These are phyloP conservation scores for Udeniomyces megalosporus DNA, from an alignment of 768 basidiomycete species.

Conservation along the genomic window DNA sequence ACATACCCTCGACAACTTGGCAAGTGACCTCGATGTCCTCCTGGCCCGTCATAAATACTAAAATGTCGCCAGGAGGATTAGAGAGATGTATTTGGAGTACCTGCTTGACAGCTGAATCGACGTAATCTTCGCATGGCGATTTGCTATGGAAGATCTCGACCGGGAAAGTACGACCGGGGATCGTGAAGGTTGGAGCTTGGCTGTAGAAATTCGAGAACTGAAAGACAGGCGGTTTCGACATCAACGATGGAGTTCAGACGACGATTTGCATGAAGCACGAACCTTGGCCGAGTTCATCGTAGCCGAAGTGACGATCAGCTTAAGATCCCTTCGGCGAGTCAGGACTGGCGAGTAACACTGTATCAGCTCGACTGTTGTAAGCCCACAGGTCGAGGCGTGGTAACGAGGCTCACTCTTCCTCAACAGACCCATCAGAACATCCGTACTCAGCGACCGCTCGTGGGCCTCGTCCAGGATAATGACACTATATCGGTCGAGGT, in stretches of 20 bases:
- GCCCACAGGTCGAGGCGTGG: not conserved
- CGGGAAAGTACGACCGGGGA: constrained; percentile 87
- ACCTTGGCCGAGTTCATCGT: constrained; percentile 99
- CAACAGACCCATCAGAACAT: constrained; percentile 91
- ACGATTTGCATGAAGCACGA: constrained; percentile 7
- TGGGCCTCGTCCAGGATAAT: constrained; percentile 99
- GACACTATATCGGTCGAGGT: constrained; percentile 86
- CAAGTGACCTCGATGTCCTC: constrained; percentile 98
- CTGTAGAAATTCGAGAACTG: constrained; percentile 94
- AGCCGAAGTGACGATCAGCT: constrained; percentile 92
- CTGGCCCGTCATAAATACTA: constrained; percentile 99
- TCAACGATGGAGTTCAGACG: not conserved
- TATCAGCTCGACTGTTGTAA: not conserved
- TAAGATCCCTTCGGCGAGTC: constrained; percentile 77
- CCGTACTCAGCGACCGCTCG: constrained; percentile 90
- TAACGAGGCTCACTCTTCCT: constrained; percentile 54
- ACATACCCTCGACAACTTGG: constrained; percentile 70
- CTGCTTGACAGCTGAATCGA: constrained; percentile 95
- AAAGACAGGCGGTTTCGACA: not conserved
- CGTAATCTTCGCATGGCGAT: constrained; percentile 97
- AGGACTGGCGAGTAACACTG: constrained; percentile 38
- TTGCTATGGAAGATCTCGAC: constrained; percentile 93
- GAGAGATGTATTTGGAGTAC: constrained; percentile 92
- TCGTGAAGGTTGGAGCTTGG: constrained; percentile 84
- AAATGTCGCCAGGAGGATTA: constrained; percentile 76